A percentile compares a stretch with the other conserved stretches of the same genome.
phyloP scores from a whole-genome alignment of 352 stramenopile species.

The Phytophthora citrophthora region DNA sequence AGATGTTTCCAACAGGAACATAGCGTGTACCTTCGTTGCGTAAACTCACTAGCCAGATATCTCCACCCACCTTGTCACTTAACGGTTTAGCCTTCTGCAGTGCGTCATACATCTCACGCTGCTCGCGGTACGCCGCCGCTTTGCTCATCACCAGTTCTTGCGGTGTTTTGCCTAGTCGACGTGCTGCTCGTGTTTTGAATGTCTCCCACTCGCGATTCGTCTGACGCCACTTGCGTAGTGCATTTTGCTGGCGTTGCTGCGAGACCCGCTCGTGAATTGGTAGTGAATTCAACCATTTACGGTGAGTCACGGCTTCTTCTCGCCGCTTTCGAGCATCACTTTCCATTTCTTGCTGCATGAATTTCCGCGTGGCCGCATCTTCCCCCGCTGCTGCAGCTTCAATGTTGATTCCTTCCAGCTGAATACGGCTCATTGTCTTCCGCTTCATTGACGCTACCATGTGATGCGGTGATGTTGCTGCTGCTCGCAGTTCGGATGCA shows the following conservation, averaged over 20 bases:
- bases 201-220: slow-evolving; percentile 74
- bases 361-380: slow-evolving; percentile 18
- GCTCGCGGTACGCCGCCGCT: slow-evolving; percentile 84
- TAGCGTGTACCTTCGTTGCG: slow-evolving; percentile 86
- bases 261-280: slow-evolving; percentile 75
- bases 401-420: slow-evolving; percentile 17
- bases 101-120: slow-evolving; percentile 91
- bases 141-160: slow-evolving; percentile 88
- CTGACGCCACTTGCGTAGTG: slow-evolving; percentile 70
- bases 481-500: slow-evolving; percentile 37
- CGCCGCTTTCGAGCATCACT: slow-evolving; percentile 50
- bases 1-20: slow-evolving; percentile 93
- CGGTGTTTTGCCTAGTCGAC: slow-evolving; percentile 66
- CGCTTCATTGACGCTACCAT: slow-evolving; percentile 45
- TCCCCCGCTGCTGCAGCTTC: not conserved
- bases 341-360: slow-evolving; percentile 39
- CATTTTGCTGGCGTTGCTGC: slow-evolving; percentile 73
- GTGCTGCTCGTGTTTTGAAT: slow-evolving; percentile 68
- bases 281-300: slow-evolving; percentile 72
- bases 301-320: slow-evolving; percentile 52
- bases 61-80: slow-evolving; percentile 85
- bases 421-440: slow-evolving; percentile 39
- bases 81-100: slow-evolving; percentile 88
- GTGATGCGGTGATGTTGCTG: slow-evolving; percentile 23
- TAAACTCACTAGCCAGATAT: slow-evolving; percentile 92